Percentiles rank a stretch among this genome's conserved stretches.
Conservation (phyloP, 805 yeast genomes). For the Schizosaccharomyces cryophilus region DNA sequence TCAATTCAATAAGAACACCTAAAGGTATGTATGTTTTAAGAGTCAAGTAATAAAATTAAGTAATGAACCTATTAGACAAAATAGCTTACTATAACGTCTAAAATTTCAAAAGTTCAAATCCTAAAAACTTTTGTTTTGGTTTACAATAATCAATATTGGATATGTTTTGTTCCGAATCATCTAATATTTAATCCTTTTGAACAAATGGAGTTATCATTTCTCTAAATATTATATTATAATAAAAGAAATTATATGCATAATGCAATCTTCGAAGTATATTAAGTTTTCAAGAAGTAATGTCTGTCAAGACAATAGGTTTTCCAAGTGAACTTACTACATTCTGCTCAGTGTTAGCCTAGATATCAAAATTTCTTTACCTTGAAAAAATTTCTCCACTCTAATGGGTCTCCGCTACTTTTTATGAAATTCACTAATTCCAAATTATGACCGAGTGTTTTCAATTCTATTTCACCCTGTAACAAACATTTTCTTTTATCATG, state of each 20-base stretch:
- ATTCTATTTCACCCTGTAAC: conserved; percentile 24
- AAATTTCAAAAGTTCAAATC: no score
- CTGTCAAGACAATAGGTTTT: background rate
- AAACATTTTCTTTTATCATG: conserved; percentile 24
- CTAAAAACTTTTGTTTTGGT: no score
- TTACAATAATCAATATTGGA: no score
- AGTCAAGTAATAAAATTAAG: no score
- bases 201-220: no score
- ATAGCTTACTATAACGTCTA: no score
- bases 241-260: background rate
- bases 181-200: no score
- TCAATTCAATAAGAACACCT: no score
- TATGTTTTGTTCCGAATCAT: no score
- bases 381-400: conserved; percentile 50
- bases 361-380: conserved; percentile 13
- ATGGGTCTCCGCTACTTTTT: conserved; percentile 28
- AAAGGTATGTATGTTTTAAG: no score
- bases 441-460: conserved; percentile 16
- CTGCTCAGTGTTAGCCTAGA: background rate
- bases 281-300: background rate
- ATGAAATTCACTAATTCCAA: conserved; percentile 6
- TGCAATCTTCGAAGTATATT: background rate
- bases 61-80: no score
- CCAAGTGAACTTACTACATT: background rate
- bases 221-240: no score